Evolutionary conservation across 1,284 basidiomycete genomes (phyloP), one percentile per base, ranked within the genome.

Genomic region (Baeospora myosura): DNA sequence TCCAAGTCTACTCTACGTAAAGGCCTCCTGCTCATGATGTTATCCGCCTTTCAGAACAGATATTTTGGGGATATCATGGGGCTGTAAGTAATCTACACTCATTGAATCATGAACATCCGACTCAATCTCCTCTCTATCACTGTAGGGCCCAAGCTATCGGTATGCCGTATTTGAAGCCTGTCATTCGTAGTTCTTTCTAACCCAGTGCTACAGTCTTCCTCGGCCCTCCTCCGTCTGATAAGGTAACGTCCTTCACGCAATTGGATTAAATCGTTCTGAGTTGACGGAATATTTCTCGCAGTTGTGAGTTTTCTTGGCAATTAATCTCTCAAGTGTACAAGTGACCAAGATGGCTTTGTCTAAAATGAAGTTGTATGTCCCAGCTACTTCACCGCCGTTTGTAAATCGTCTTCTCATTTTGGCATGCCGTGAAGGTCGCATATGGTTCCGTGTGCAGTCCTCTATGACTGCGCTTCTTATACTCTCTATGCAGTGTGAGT

Each of bases 401-500:
- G 11, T 48, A 18, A 47, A 50, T 30, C n/a, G 17, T 25, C 30
- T 24, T 36, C 24, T 31, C 5, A n/a, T n/a, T n/a, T n/a, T n/a
- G n/a, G n/a, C n/a, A n/a, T n/a, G n/a, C 18, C 32, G 11, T 14
- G 4, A 16, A 52, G 52, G 50, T 32, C 38, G 26, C n/a, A 37
- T 24, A 22, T 50, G 49, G 47, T 49, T 52, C 18, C 18, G 26
- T 11, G 24, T 47, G 10, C 51, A 51, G 44, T 42, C 38, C 11
- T 51, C 44, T 30, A 40, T 43, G 10, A 50, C 44, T 1, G 46
- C 39, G 16, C 24, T 54, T n/a, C 33, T 55, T 11, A 45, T 56
- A n/a, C 58, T 56, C 52, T 51, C 52, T 7, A 50, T 52, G 47
- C 56, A 59, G 47, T 50, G 58, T 58, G 26, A 22, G 54, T 28